Conservation (phyloP, 306 rosid genomes). For the Alnus rubra region DNA sequence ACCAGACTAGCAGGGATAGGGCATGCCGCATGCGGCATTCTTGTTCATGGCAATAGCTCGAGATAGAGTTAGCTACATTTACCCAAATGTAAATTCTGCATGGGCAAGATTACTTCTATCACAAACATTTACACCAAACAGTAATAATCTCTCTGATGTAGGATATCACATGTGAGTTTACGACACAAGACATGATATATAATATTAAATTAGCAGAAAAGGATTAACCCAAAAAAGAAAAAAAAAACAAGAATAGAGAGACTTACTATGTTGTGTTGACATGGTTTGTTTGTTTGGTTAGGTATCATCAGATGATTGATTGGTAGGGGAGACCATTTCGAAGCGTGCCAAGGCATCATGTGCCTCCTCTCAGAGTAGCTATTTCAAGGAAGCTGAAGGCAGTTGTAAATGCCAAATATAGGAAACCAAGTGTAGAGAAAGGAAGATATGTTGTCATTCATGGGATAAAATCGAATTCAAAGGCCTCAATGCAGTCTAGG, state of each 20-base stretch:
- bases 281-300: conserved; percentile 31
- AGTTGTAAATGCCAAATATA: conserved; percentile 60
- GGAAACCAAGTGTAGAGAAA: conserved; percentile 57
- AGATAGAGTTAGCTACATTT: conserved; percentile 80
- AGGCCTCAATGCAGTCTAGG: conserved; percentile 91
- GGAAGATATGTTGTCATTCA: conserved; percentile 84
- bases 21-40: conserved; percentile 76
- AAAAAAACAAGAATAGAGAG: no score
- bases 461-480: conserved; percentile 81
- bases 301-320: conserved; percentile 92
- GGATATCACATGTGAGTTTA: conserved; percentile 84
- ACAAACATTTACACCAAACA: conserved; percentile 63
- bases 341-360: conserved; percentile 53
- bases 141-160: conserved; percentile 75
- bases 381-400: conserved; percentile 84
- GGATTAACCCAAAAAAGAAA: no score
- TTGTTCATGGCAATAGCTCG: conserved; percentile 86
- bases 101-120: conserved; percentile 86
- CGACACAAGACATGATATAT: no score
- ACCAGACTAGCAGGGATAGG: conserved; percentile 89
- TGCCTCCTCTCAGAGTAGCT: conserved; percentile 68
- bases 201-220: no score
- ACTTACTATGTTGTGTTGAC: no score
- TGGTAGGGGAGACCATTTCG: conserved; percentile 82
- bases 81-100: conserved; percentile 89